Evolutionary conservation across 352 stramenopile species (phyloP).

Genomic region (Globisporangium iwayamae): DNA sequence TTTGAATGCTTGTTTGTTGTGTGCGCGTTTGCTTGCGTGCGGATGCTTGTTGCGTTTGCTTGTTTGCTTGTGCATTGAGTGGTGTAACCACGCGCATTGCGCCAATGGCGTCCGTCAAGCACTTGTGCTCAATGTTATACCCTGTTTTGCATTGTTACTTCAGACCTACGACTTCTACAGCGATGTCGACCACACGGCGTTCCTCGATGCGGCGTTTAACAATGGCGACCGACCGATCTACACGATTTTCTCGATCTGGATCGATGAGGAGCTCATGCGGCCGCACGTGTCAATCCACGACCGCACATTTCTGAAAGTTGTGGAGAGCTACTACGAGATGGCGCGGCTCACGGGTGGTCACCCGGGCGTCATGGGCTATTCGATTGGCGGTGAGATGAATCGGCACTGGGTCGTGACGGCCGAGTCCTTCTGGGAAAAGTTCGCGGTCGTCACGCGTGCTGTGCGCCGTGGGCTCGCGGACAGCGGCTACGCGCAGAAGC

Average conservation of each 20-base stretch:
- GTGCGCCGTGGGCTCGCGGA: slow-evolving; percentile 48
- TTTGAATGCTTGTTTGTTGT: background rate
- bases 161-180: slow-evolving; percentile 63
- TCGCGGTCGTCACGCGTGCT: slow-evolving; percentile 40
- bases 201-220: slow-evolving; percentile 65
- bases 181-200: slow-evolving; percentile 42
- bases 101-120: background rate
- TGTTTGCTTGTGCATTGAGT: background rate
- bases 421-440: slow-evolving; percentile 61
- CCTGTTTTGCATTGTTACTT: background rate
- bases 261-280: slow-evolving; percentile 57
- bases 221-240: slow-evolving; percentile 47
- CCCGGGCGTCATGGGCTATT: slow-evolving; percentile 65
- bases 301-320: slow-evolving; percentile 38
- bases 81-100: background rate
- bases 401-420: slow-evolving; percentile 52
- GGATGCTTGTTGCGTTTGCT: background rate
- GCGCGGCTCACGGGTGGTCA: slow-evolving; percentile 45
- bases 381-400: slow-evolving; percentile 76
- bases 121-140: background rate
- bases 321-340: slow-evolving; percentile 62
- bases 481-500: slow-evolving; percentile 46
- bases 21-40: background rate
- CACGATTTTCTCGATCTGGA: slow-evolving; percentile 75
- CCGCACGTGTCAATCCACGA: slow-evolving; percentile 22